Percentiles rank a stretch among this genome's conserved stretches.
phyloP scores from a whole-genome alignment of 257 asterid species.

The Solanum neorickii region DNA sequence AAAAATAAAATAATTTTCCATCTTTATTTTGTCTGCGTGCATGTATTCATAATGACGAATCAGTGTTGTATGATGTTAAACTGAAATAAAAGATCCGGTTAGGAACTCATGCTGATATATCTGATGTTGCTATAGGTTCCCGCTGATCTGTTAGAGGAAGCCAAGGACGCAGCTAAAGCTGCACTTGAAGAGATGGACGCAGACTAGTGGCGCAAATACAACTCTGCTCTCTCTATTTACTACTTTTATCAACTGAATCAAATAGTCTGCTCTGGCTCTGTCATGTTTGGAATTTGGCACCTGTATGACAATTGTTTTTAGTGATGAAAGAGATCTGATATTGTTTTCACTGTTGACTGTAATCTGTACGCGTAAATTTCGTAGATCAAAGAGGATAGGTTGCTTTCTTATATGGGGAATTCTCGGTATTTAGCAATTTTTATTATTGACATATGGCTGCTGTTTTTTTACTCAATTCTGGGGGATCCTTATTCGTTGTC shows the following conservation, averaged over 20 bases:
- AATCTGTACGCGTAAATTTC: not conserved
- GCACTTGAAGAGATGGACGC: slow-evolving; percentile 99
- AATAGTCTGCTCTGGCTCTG: not conserved
- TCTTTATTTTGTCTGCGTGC: not conserved
- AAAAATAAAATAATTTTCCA: not conserved
- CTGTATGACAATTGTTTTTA: not conserved
- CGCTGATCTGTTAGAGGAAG: slow-evolving; percentile 66
- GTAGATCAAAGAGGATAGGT: not conserved
- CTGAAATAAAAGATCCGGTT: not conserved
- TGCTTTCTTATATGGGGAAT: not conserved
- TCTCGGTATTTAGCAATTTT: not conserved
- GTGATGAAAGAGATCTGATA: not conserved
- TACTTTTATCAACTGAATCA: not conserved
- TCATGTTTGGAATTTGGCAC: not conserved
- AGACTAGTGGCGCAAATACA: slow-evolving; percentile 22
- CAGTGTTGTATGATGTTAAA: not conserved
- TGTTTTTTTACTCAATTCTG: not conserved
- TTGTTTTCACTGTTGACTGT: not conserved
- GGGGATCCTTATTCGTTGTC: not conserved
- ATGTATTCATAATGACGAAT: not conserved
- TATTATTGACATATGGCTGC: not conserved
- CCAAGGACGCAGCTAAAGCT: slow-evolving; percentile 83
- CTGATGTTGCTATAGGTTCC: slow-evolving; percentile 52
- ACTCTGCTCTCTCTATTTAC: not conserved
- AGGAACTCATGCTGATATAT: not conserved